Base-by-base conservation (phyloP, 805 yeast species). In the Yarrowia sp. region DNA sequence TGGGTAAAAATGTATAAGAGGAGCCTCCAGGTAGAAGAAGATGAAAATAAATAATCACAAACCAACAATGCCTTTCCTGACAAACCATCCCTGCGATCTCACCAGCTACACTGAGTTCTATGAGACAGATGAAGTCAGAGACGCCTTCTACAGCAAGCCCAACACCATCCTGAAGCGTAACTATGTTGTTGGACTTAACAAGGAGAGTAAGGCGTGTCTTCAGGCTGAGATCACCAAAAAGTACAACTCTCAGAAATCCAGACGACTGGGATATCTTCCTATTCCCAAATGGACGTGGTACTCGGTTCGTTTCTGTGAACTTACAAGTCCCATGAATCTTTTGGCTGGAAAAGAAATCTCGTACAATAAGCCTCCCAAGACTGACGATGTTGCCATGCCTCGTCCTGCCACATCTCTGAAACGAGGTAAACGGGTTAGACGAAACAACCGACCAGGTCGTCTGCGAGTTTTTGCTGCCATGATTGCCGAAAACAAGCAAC, bases 81-180 rank as follows among this genome's bases (percentile, higher is more conserved):
- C 30, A 14, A 32, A 16, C 21, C 58, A 33, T 10, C 58, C 58
- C 21, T 33, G 30, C 2, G 41, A 51, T 16, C 9, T n/a, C 21
- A 22, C 2, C 30, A 35, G 21, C 41, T 22, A 33, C 17, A 4
- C 32, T 2, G 58, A 33, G 32, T 51, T 30, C 19, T 32, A 48
- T 11, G 38, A 22, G 30, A 9, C 41, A 2, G 32, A 33, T 4
- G 30, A 22, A 3, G 14, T 33, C 24, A 3, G 41, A 21, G 41
- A 51, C 28, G 58, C 58, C 32, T 51, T 51, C 21, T 51, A 51
- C 41, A 51, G 41, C 22, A 51, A 35, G 41, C 30, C 41, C 41
- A 51, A 51, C n/a, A 10, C 4, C 5, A 1, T 22, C 17, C 0
- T 33, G 6, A 33, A 51, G 22, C 32, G 30, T 1, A n/a, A 22